Percentiles rank a stretch among this genome's conserved stretches.
Conservation (phyloP, 495 filamentous ascomycete genomes). For the Aspergillus campestris region DNA sequence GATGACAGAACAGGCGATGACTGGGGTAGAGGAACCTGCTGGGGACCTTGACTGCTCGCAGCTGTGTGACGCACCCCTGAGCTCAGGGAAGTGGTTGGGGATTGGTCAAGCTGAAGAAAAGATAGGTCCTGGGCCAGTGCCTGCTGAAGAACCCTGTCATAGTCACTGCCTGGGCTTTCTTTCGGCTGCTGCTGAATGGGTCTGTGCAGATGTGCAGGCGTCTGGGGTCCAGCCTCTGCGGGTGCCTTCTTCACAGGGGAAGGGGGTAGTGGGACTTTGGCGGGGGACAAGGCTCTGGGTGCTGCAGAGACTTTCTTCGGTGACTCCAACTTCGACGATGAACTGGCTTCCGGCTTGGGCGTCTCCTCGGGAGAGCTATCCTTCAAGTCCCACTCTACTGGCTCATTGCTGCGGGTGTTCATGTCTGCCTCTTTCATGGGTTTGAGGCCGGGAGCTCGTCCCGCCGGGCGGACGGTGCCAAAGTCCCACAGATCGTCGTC, state of each 20-base stretch:
- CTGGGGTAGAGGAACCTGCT: conserved; percentile 7
- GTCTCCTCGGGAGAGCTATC: conserved; percentile 28
- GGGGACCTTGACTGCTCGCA: conserved; percentile 22
- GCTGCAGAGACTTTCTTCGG: conserved; percentile 9
- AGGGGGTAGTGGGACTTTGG: conserved; percentile 53
- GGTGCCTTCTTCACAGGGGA: conserved; percentile 26
- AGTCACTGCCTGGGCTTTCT: conserved; percentile 38
- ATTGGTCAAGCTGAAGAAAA: conserved; percentile 30
- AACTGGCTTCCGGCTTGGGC: conserved; percentile 4
- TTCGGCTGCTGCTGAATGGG: conserved; percentile 21
- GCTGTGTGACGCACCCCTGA: conserved; percentile 10
- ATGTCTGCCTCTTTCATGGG: conserved; percentile 66
- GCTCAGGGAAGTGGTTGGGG: conserved; percentile 9
- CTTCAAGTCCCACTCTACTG: conserved; percentile 33
- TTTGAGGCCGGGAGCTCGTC: conserved; percentile 47
- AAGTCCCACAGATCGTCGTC: conserved; percentile 94
- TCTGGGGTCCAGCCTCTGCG: conserved; percentile 33
- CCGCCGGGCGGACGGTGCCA: conserved; percentile 73
- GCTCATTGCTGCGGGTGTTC: conserved; percentile 51
- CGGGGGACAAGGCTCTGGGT: conserved; percentile 35
- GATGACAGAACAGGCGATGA: conserved; percentile 47
- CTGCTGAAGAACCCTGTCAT: conserved; percentile 50
- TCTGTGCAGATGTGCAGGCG: conserved; percentile 35
- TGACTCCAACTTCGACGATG: conserved; percentile 8
- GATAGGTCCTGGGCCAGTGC: conserved; percentile 53